Evolutionary conservation across 805 yeast genomes (phyloP), one percentile per base, ranked within the genome.

Genomic region (Saturnispora mendoncae): DNA sequence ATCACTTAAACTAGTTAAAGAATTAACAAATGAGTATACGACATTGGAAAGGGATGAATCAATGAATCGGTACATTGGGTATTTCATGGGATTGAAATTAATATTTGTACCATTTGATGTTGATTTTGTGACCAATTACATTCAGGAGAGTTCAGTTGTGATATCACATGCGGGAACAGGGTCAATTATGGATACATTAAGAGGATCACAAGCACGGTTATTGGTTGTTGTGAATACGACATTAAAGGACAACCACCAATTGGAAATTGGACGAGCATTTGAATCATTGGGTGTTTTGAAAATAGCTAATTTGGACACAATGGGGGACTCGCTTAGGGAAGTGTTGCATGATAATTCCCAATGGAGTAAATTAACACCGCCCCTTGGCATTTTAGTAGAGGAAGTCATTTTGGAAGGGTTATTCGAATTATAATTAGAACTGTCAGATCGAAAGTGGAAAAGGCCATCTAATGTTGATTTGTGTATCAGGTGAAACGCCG

Each of bases 111-210:
- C 59, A 3, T 73, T 74, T 50, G 68, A 73, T 8, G 51, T 61
- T 4, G 57, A 68, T 10, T 45, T 62, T 29, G 62, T 75, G 20
- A 53, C 51, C 3, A 51, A 58, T 0, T 66, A 68, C 43, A 72
- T 85, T 2, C 36, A 50, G 0, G 29, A 54, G 1, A 66, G 78
- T 2, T 76, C 76, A 38, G 50, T 85, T 33, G 84, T 90, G 9
- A 70, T 92, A 10, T 78, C 95, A 0, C 97, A 92, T 57, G 97
- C 95, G 0, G 82, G 82, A 1, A 85, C 97, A 0, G 98, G 98
- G 2, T 84, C 96, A 0, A 83, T 90, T 6, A 58, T 92, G 21
- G 98, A 90, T 53, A 70, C 84, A 0, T 59, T 86, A 28, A 67
- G 92, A 18, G 53, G 54, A 10, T 17, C 25, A 9, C 26, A 27